Evolutionary conservation across 768 basidiomycete genomes (phyloP).

Genomic region (Boletellus ananas): DNA sequence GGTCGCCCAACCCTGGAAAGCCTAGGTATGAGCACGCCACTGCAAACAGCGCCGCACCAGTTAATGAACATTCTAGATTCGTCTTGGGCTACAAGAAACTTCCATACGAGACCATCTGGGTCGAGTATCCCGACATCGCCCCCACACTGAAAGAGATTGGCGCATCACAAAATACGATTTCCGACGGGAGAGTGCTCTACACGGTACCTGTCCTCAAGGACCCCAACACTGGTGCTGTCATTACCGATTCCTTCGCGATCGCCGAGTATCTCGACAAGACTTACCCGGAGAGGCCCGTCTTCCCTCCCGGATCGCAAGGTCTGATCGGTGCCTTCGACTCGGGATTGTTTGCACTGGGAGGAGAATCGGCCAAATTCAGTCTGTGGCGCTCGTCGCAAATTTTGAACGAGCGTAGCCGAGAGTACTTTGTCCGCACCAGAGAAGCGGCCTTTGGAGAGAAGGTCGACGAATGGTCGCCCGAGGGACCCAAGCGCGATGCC

Average conservation of each 20-base stretch:
- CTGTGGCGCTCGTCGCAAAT: conserved; percentile 23
- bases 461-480: conserved; percentile 39
- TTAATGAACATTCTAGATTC: conserved; percentile 21
- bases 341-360: neutral
- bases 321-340: conserved; percentile 22
- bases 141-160: conserved; percentile 26
- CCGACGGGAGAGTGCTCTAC: conserved; percentile 22
- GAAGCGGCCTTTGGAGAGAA: conserved; percentile 30
- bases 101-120: conserved; percentile 32
- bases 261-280: conserved; percentile 35
- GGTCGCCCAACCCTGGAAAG: conserved; percentile 38
- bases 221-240: conserved; percentile 23
- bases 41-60: neutral
- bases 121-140: conserved; percentile 34
- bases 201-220: conserved; percentile 36
- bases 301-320: conserved; percentile 21
- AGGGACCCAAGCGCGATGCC: conserved; percentile 30
- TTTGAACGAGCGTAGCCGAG: conserved; percentile 34
- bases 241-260: conserved; percentile 32
- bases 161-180: conserved; percentile 14
- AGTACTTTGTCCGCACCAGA: conserved; percentile 37
- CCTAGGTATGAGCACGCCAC: conserved; percentile 25
- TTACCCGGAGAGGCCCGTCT: conserved; percentile 31
- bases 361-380: conserved; percentile 9
- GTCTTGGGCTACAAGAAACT: conserved; percentile 32